Percentiles rank a stretch among this genome's conserved stretches.
These are phyloP conservation scores for Boletus rex-veris DNA, from an alignment of 768 basidiomycete genomes.

Conservation along the genomic window DNA sequence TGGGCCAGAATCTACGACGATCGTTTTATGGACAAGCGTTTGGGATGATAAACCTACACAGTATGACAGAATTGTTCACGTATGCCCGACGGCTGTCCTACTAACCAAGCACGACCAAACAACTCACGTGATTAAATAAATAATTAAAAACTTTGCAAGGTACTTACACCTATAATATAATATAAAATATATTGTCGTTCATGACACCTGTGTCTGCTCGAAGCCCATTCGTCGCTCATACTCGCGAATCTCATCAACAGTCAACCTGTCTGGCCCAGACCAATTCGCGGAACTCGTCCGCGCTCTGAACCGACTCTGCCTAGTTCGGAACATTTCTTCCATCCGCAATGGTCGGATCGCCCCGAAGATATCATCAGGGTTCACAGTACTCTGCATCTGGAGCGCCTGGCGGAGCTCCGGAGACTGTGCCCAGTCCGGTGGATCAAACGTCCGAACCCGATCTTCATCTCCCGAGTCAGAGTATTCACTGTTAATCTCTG, in stretches of 20 bases:
- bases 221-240: slow-evolving; percentile 93
- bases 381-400: slow-evolving; percentile 77
- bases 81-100: slow-evolving; percentile 14
- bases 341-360: slow-evolving; percentile 80
- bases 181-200: slow-evolving; percentile 5
- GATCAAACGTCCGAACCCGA: slow-evolving; percentile 64
- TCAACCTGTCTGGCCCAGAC: slow-evolving; percentile 88
- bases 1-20: slow-evolving; percentile 26
- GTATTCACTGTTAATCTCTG: slow-evolving; percentile 95
- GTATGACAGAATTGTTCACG: slow-evolving; percentile 18
- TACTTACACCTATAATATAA: too few species aligned
- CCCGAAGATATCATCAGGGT: slow-evolving; percentile 91
- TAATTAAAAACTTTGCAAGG: background rate
- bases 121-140: slow-evolving; percentile 13
- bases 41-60: slow-evolving; percentile 12
- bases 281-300: slow-evolving; percentile 95
- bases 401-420: slow-evolving; percentile 80
- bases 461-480: slow-evolving; percentile 94
- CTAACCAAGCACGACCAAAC: slow-evolving; percentile 23
- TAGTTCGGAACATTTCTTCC: slow-evolving; percentile 88
- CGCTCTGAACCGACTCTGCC: slow-evolving; percentile 79
- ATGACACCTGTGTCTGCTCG: slow-evolving; percentile 32
- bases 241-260: slow-evolving; percentile 76
- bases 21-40: slow-evolving; percentile 33
- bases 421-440: slow-evolving; percentile 89